Evolutionary conservation across 139 green algal genomes (phyloP), one percentile per base, ranked within the genome.

Genomic region (Chlorella sp.): DNA sequence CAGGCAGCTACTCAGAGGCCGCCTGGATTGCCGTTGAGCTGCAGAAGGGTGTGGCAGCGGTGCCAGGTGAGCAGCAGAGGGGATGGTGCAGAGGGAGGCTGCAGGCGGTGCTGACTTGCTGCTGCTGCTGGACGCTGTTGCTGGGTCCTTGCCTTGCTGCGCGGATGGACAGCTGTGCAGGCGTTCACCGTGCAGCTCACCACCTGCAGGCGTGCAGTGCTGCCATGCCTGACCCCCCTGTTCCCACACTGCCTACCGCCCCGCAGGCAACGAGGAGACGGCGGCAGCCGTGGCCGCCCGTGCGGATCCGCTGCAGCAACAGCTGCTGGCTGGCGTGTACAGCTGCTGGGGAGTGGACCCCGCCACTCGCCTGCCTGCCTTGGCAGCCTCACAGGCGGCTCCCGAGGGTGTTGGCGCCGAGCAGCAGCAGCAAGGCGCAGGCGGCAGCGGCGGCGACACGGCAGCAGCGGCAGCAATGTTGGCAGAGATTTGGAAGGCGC

Each of bases 21-120:
- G 85, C 85, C 9, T 60, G 60, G 73, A 72, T 44, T 0, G 73
- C 82, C 1, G 32, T 83, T 32, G 81, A 89, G 80, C 76, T 89
- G 82, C 76, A 89, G n/a, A 62, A 74, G 17, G 85, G 73, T 16
- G 73, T 67, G 41, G 46, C 16, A 32, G 80, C 73, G 40, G 76
- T 67, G 36, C 43, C 60, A n/a, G 51, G 51, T 60, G 51, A 8
- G 46, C 46, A 60, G 51, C 13, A 16, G 7, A n/a, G n/a, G n/a
- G n/a, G n/a, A n/a, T n/a, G n/a, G n/a, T n/a, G n/a, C n/a, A n/a
- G n/a, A n/a, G n/a, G n/a, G n/a, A n/a, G n/a, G n/a, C n/a, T n/a
- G n/a, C n/a, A n/a, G n/a, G n/a, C n/a, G n/a, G n/a, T n/a, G n/a
- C n/a, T n/a, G n/a, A n/a, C n/a, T n/a, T n/a, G n/a, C n/a, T n/a